Conservation (phyloP, 495 filamentous ascomycete genomes). For the Aspergillus panamensis region DNA sequence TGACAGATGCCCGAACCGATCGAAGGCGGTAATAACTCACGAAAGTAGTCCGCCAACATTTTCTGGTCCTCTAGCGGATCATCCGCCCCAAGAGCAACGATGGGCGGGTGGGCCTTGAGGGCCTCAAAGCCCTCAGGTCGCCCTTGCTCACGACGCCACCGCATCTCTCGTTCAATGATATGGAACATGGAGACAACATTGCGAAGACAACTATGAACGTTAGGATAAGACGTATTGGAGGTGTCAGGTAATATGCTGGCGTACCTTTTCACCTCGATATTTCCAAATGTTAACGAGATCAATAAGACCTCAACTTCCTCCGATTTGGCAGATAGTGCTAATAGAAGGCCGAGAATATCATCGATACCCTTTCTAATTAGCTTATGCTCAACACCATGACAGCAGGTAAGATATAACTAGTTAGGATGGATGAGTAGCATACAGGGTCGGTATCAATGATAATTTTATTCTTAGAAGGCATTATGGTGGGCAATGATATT, state of each 20-base stretch:
- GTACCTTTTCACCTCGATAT: slow-evolving; percentile 77
- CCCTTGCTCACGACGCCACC: slow-evolving; percentile 71
- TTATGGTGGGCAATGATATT: background rate
- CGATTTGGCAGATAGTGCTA: slow-evolving; percentile 76
- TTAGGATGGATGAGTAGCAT: slow-evolving; percentile 14
- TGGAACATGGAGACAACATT: slow-evolving; percentile 93
- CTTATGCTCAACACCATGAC: background rate
- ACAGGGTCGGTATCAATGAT: slow-evolving; percentile 95
- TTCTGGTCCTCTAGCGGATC: slow-evolving; percentile 80
- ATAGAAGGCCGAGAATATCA: slow-evolving; percentile 80
- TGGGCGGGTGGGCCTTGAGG: slow-evolving; percentile 65
- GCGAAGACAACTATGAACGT: slow-evolving; percentile 63
- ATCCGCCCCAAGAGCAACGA: slow-evolving; percentile 82
- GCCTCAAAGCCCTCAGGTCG: slow-evolving; percentile 63
- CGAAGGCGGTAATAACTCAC: slow-evolving; percentile 48
- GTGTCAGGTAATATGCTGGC: background rate
- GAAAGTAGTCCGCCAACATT: slow-evolving; percentile 86
- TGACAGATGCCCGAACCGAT: background rate
- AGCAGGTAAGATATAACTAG: background rate
- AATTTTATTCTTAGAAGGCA: slow-evolving; percentile 54
- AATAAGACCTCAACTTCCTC: slow-evolving; percentile 87
- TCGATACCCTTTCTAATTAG: slow-evolving; percentile 68
- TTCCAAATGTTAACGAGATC: slow-evolving; percentile 89
- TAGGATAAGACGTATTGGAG: background rate
- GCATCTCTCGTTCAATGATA: slow-evolving; percentile 82